A percentile compares a stretch with the other conserved stretches of the same genome.
These are phyloP conservation scores for Suillus decipiens DNA, from an alignment of 768 basidiomycete species.

Conservation along the genomic window DNA sequence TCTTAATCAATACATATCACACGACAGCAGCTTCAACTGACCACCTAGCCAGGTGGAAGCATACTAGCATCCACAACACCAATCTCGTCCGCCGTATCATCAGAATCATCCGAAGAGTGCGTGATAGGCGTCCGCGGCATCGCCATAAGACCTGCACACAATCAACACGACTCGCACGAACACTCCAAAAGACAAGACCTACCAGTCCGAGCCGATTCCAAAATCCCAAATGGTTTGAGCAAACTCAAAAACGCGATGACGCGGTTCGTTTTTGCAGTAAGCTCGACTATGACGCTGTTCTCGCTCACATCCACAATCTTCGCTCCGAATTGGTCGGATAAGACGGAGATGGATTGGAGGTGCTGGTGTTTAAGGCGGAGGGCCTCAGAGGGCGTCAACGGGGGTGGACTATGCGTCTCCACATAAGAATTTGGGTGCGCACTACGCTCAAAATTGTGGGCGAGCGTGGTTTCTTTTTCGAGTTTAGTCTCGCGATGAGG, in stretches of 20 bases:
- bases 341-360: constrained; percentile 80
- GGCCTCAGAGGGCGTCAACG: constrained; percentile 78
- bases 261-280: constrained; percentile 88
- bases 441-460: constrained; percentile 74
- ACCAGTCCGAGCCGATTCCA: constrained; percentile 96
- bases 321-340: constrained; percentile 88
- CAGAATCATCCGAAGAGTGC: constrained; percentile 57
- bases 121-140: constrained; percentile 96
- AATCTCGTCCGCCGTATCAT: constrained; percentile 49
- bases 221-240: constrained; percentile 91
- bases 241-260: constrained; percentile 93
- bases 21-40: neutral
- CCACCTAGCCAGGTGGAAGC: constrained; percentile 84
- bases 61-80: constrained; percentile 85
- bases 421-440: constrained; percentile 39
- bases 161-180: constrained; percentile 1
- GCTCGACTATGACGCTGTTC: constrained; percentile 91
- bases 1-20: neutral
- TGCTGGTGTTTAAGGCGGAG: constrained; percentile 89
- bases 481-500: constrained; percentile 49
- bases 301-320: constrained; percentile 94
- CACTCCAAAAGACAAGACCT: constrained; percentile 25
- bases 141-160: constrained; percentile 81
- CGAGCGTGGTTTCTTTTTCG: constrained; percentile 71
- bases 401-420: constrained; percentile 14